Conservation (phyloP, 192 early-diverging fungal genomes). For the Obelidium mucronatum region DNA sequence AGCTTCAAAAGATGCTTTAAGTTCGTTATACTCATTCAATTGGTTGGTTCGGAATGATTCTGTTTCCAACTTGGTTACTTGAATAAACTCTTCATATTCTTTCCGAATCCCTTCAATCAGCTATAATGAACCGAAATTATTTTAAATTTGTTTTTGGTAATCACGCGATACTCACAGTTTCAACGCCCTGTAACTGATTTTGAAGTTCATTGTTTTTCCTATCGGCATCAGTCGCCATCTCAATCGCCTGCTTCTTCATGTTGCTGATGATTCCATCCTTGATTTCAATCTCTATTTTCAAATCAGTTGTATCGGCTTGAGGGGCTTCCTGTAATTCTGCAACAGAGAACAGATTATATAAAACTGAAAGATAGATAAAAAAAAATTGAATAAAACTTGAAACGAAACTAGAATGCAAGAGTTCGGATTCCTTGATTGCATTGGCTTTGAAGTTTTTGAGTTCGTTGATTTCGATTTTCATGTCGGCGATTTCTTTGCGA, state of each 20-base stretch:
- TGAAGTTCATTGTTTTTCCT: constrained; percentile 63
- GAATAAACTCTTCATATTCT: constrained; percentile 71
- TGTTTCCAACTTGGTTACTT: constrained; percentile 64
- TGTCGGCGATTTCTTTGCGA: constrained; percentile 42
- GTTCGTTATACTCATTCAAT: constrained; percentile 55
- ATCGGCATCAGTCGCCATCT: constrained; percentile 61
- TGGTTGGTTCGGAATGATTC: constrained; percentile 54
- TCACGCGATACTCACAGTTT: no score
- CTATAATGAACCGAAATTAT: constrained; percentile 39
- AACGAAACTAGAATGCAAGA: constrained; percentile 4
- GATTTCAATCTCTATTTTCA: constrained; percentile 39
- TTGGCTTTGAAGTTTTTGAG: constrained; percentile 34
- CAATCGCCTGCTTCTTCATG: constrained; percentile 53
- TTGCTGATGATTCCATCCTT: constrained; percentile 38
- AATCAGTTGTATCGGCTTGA: constrained; percentile 41
- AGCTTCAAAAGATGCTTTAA: constrained; percentile 53
- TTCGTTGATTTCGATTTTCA: constrained; percentile 31
- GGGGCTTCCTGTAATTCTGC: constrained; percentile 26
- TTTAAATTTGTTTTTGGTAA: constrained; percentile 31
- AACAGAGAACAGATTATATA: not conserved
- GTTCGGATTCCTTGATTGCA: constrained; percentile 41
- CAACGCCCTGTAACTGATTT: constrained; percentile 67
- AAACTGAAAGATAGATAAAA: not conserved
- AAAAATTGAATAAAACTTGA: not conserved
- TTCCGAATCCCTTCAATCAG: constrained; percentile 60